Evolutionary conservation across 139 green algal genomes (phyloP).

Genomic region (Edaphochlamys debaryana): DNA sequence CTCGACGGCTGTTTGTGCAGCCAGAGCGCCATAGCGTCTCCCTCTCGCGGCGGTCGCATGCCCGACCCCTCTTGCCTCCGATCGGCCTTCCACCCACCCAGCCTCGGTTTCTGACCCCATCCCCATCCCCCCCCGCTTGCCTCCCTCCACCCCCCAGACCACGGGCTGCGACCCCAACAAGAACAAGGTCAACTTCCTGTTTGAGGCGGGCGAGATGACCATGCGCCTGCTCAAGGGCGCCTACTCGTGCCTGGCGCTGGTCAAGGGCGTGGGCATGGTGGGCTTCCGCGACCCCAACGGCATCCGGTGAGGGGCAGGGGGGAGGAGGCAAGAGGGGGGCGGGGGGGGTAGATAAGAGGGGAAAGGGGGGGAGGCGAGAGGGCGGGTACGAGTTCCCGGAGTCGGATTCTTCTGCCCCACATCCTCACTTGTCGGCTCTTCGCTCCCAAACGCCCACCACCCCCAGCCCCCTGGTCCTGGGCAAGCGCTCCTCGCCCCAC

Average conservation of each 20-base stretch:
- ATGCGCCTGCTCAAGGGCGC: slow-evolving; percentile 92
- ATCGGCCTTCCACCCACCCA: too few species aligned
- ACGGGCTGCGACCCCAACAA: slow-evolving; percentile 78
- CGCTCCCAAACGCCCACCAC: background rate
- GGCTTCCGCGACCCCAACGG: slow-evolving; percentile 96
- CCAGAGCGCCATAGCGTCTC: too few species aligned
- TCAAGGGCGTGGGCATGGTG: slow-evolving; percentile 95
- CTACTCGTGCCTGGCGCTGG: slow-evolving; percentile 92
- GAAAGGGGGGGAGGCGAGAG: background rate
- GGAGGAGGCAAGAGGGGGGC: background rate
- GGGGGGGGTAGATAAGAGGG: background rate
- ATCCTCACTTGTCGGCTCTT: too few species aligned
- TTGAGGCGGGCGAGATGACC: slow-evolving; percentile 83
- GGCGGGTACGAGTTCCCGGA: background rate
- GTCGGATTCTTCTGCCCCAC: too few species aligned
- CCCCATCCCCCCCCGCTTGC: too few species aligned
- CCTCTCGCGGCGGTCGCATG: too few species aligned
- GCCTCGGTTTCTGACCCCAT: too few species aligned
- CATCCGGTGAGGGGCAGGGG: slow-evolving; percentile 81
- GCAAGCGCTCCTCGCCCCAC: slow-evolving; percentile 51
- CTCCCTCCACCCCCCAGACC: slow-evolving; percentile 30
- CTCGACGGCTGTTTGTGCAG: too few species aligned
- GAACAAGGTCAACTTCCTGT: slow-evolving; percentile 86
- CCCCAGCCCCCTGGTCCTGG: slow-evolving; percentile 90
- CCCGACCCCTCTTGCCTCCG: too few species aligned